These are phyloP conservation scores for Nelumbo lutea DNA, from an alignment of 164 flowering plant genomes.

Conservation along the genomic window DNA sequence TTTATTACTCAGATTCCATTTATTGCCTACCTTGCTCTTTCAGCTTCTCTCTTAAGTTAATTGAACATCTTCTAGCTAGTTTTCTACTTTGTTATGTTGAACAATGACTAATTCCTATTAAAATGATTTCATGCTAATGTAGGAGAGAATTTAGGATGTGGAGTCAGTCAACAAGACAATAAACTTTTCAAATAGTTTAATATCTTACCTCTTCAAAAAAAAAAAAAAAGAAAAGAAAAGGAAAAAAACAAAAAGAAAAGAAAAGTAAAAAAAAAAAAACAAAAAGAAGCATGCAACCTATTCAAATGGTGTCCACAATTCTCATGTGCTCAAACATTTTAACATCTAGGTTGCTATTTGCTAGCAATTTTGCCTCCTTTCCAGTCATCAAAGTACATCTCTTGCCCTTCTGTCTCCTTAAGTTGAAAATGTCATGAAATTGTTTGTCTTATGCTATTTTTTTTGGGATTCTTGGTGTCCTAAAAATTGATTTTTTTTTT, in stretches of 20 bases:
- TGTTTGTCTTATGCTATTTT: too few species aligned
- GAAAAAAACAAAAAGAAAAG: too few species aligned
- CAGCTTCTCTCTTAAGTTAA: not conserved
- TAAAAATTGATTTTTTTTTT: too few species aligned
- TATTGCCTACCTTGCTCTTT: too few species aligned
- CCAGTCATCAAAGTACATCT: not conserved
- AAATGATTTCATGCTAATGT: not conserved
- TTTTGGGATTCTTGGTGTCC: too few species aligned
- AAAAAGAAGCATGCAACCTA: too few species aligned
- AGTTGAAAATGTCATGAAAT: too few species aligned
- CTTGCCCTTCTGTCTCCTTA: not conserved
- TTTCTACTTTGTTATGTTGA: not conserved
- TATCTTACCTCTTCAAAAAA: too few species aligned
- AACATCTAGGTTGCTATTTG: not conserved
- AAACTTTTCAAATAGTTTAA: not conserved
- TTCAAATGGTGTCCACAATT: too few species aligned
- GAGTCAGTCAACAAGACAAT: not conserved
- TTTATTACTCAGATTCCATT: too few species aligned
- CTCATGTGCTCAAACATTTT: not conserved
- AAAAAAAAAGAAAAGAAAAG: too few species aligned
- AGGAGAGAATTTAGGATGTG: not conserved
- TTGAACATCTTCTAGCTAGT: not conserved
- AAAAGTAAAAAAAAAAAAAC: too few species aligned
- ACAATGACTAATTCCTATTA: not conserved
- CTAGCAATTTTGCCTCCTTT: not conserved